Percentiles rank a stretch among this genome's conserved stretches.
Conservation (phyloP, 768 basidiomycete genomes). For the Auriculariales sp. region DNA sequence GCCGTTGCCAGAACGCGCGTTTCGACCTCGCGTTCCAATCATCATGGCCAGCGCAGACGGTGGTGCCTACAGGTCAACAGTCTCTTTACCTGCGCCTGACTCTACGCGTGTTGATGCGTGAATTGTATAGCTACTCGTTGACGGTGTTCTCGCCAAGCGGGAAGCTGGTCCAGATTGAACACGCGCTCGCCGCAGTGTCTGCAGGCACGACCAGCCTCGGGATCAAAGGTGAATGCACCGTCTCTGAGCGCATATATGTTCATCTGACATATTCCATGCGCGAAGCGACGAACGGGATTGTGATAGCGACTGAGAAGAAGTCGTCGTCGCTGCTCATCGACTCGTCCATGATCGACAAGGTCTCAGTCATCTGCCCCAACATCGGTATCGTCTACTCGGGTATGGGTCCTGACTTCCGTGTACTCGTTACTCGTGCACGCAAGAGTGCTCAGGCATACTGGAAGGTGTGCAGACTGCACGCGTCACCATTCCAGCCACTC, state of each 20-base stretch:
- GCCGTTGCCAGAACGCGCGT: background rate
- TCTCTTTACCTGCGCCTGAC: conserved; percentile 9
- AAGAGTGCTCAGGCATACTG: conserved; percentile 99
- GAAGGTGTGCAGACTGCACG: conserved; percentile 32
- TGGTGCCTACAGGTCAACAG: conserved; percentile 54
- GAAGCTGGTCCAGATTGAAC: conserved; percentile 98
- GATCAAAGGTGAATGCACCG: conserved; percentile 71
- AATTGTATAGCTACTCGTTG: conserved; percentile 70
- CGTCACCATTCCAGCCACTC: background rate
- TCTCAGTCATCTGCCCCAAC: conserved; percentile 93
- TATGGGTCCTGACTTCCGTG: conserved; percentile 97
- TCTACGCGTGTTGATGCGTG: background rate
- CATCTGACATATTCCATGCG: background rate
- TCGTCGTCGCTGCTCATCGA: conserved; percentile 94
- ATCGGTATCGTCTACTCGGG: conserved; percentile 99
- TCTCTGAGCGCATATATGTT: background rate
- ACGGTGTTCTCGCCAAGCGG: conserved; percentile 99
- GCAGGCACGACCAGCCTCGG: conserved; percentile 94
- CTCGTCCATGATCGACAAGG: conserved; percentile 95
- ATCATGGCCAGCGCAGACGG: conserved; percentile 71
- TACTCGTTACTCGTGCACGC: conserved; percentile 84
- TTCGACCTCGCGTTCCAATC: conserved; percentile 5
- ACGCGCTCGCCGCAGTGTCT: conserved; percentile 91
- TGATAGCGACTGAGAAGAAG: conserved; percentile 99
- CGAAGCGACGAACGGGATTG: conserved; percentile 94